Percentiles rank a stretch among this genome's conserved stretches.
These are phyloP conservation scores for Funneliformis mosseae DNA, from an alignment of 192 early-diverging fungal species.

Conservation along the genomic window DNA sequence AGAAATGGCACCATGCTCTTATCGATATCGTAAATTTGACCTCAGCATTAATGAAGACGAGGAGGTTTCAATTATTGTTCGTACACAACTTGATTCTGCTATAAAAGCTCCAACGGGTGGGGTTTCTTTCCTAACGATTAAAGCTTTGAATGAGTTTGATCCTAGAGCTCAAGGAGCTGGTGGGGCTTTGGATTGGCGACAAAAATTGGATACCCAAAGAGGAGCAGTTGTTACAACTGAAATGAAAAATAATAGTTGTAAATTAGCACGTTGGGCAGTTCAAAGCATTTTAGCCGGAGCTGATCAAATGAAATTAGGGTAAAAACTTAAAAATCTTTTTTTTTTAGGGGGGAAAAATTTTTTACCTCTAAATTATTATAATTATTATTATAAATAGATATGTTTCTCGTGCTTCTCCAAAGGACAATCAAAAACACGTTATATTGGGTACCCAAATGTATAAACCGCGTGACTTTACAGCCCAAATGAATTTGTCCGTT, in stretches of 20 bases:
- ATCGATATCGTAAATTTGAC: conserved; percentile 89
- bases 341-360: background rate
- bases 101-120: conserved; percentile 55
- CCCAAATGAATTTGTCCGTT: conserved; percentile 84
- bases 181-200: conserved; percentile 90
- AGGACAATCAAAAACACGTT: conserved; percentile 78
- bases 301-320: conserved; percentile 88
- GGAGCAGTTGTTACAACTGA: conserved; percentile 96
- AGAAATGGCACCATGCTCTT: conserved; percentile 65
- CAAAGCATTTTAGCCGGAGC: conserved; percentile 89
- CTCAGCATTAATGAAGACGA: conserved; percentile 65
- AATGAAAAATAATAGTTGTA: conserved; percentile 96
- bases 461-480: conserved; percentile 88
- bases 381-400: conserved; percentile 42
- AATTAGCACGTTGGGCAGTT: conserved; percentile 94
- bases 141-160: conserved; percentile 95
- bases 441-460: conserved; percentile 84
- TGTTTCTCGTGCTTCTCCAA: conserved; percentile 74
- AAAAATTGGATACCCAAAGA: conserved; percentile 91
- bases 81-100: conserved; percentile 88
- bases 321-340: conserved; percentile 35
- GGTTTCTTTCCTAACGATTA: conserved; percentile 64
- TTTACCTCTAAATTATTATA: background rate
- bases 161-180: conserved; percentile 79
- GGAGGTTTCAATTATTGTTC: conserved; percentile 74